Conservation (phyloP, 2,329 filamentous ascomycete species). For the Fusarium compactum region DNA sequence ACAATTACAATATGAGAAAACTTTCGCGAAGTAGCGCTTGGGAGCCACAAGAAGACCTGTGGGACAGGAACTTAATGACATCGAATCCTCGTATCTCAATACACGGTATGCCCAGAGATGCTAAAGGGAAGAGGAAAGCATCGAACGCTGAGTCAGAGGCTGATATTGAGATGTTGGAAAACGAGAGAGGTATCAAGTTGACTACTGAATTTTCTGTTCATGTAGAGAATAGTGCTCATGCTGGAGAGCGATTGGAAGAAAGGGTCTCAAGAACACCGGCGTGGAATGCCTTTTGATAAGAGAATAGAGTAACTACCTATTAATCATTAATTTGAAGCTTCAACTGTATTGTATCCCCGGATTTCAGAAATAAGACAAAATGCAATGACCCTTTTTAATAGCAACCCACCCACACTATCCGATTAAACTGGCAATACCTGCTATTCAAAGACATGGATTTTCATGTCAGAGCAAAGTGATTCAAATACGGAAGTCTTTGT, state of each 20-base stretch:
- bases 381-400: neutral
- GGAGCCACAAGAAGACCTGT: conserved; percentile 22
- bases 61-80: conserved; percentile 26
- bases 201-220: conserved; percentile 40
- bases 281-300: conserved; percentile 36
- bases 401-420: neutral
- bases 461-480: neutral
- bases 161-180: conserved; percentile 29
- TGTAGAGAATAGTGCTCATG: conserved; percentile 34
- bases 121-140: conserved; percentile 6
- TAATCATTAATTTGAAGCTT: neutral
- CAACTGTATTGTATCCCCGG: neutral
- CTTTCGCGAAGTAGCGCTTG: conserved; percentile 32
- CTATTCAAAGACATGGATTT: neutral
- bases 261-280: conserved; percentile 32
- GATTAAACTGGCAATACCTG: neutral
- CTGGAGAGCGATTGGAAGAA: conserved; percentile 22
- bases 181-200: conserved; percentile 35
- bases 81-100: conserved; percentile 24
- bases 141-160: conserved; percentile 28
- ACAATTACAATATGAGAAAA: conserved; percentile 38
- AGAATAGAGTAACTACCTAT: neutral
- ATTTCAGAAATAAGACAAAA: neutral
- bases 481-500: neutral
- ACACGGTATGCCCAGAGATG: conserved; percentile 6